These are phyloP conservation scores for Neofusicoccum laricinum DNA, from an alignment of 2,329 filamentous ascomycete genomes.

Conservation along the genomic window DNA sequence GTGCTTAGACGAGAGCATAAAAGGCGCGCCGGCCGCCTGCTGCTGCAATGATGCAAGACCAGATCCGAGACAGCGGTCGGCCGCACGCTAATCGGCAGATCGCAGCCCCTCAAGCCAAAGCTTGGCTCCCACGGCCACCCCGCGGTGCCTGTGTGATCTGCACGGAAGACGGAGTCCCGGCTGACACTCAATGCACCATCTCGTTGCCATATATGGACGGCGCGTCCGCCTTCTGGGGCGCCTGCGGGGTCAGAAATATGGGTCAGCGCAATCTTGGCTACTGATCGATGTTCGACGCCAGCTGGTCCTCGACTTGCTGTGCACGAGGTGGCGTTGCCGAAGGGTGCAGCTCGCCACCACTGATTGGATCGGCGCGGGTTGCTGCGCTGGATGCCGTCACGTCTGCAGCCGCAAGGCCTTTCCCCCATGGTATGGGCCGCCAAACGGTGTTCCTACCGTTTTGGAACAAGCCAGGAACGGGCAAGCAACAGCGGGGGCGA, in stretches of 20 bases:
- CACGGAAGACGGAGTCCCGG: constrained; percentile 5
- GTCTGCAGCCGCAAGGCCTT: neutral
- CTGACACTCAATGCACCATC: neutral
- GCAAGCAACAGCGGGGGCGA: neutral
- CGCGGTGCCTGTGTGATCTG: neutral
- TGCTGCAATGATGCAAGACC: neutral
- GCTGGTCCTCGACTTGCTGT: neutral
- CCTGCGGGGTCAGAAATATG: constrained; percentile 5
- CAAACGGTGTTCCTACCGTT: neutral
- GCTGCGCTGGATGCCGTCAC: neutral
- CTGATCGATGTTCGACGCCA: neutral
- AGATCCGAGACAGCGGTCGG: neutral
- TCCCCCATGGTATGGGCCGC: neutral
- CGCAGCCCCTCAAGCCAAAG: neutral
- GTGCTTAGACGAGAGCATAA: neutral
- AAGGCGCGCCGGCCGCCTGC: neutral
- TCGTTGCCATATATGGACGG: neutral
- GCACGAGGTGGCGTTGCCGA: neutral
- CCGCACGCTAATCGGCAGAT: neutral
- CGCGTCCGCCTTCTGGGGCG: neutral
- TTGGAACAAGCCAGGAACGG: neutral
- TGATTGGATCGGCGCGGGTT: neutral
- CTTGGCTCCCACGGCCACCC: neutral
- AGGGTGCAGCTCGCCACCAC: neutral
- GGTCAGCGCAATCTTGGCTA: neutral